A percentile compares a stretch with the other conserved stretches of the same genome.
Conservation (phyloP, 1,284 basidiomycete genomes). For the Rhizoctonia solani region DNA sequence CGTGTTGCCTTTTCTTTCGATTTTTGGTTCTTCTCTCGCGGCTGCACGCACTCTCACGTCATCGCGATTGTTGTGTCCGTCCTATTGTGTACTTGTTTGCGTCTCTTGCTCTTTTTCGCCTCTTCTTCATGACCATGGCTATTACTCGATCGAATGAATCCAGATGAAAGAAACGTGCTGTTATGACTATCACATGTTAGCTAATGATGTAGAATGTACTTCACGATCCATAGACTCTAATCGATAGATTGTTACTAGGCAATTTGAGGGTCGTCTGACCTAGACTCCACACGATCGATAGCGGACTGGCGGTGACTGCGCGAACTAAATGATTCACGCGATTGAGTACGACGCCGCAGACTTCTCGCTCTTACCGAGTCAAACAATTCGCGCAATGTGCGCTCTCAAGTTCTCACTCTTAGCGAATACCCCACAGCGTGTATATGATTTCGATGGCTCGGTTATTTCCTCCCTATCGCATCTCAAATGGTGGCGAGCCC, state of each 20-base stretch:
- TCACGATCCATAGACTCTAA: slow-evolving; percentile 20
- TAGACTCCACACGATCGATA: slow-evolving; percentile 20
- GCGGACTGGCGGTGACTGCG: background rate
- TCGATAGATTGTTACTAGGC: background rate
- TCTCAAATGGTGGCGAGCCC: background rate
- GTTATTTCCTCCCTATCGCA: background rate
- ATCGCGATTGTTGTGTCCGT: background rate
- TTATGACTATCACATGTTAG: slow-evolving; percentile 18
- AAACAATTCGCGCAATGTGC: background rate
- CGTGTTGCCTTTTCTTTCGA: background rate
- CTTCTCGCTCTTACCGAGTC: background rate
- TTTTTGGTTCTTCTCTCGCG: background rate
- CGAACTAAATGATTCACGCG: background rate
- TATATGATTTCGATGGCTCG: background rate
- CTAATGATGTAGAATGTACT: slow-evolving; percentile 27
- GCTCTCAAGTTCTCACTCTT: background rate
- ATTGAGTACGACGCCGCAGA: background rate
- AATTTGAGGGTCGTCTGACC: background rate
- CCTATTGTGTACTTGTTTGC: background rate
- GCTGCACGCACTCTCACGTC: background rate
- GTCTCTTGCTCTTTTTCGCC: background rate
- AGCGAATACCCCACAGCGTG: background rate
- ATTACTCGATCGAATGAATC: slow-evolving; percentile 5
- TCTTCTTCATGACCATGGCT: background rate
- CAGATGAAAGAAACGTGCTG: slow-evolving; percentile 32